Percentiles rank a stretch among this genome's conserved stretches.
Evolutionary conservation across 495 filamentous ascomycete genomes (phyloP).

Genomic region (Astrothelium macrocarpum): DNA sequence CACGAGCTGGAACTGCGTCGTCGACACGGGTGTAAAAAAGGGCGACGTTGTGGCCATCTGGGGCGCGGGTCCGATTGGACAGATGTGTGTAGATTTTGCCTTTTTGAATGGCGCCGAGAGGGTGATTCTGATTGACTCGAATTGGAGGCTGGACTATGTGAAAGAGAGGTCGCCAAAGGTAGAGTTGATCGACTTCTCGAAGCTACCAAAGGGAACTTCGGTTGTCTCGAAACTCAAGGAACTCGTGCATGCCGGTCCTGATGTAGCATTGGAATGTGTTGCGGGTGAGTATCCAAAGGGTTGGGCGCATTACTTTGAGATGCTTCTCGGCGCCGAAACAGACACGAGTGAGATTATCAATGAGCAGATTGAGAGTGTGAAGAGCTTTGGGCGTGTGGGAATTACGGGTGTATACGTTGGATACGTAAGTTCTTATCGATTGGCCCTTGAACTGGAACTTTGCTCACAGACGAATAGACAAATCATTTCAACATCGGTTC

Average conservation of each 20-base stretch:
- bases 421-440: slow-evolving; percentile 50
- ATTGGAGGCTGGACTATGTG: slow-evolving; percentile 63
- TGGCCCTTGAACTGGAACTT: slow-evolving; percentile 6
- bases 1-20: slow-evolving; percentile 73
- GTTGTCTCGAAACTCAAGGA: slow-evolving; percentile 67
- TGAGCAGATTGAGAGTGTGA: slow-evolving; percentile 72
- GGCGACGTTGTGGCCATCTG: slow-evolving; percentile 78
- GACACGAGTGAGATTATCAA: slow-evolving; percentile 83
- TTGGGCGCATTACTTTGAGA: slow-evolving; percentile 70
- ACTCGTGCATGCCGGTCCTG: slow-evolving; percentile 57
- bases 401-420: slow-evolving; percentile 78
- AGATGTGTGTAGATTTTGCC: slow-evolving; percentile 68
- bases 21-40: slow-evolving; percentile 72
- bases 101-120: slow-evolving; percentile 61
- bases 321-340: slow-evolving; percentile 64
- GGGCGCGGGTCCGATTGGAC: slow-evolving; percentile 66
- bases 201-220: slow-evolving; percentile 43
- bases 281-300: slow-evolving; percentile 81
- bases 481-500: slow-evolving; percentile 79
- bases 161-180: slow-evolving; percentile 53
- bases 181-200: slow-evolving; percentile 49
- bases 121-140: slow-evolving; percentile 74
- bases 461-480: slow-evolving; percentile 36
- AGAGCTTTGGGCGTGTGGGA: slow-evolving; percentile 64
- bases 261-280: slow-evolving; percentile 75